Conservation (phyloP, 345 rosid species). For the Lepidium didymum region DNA sequence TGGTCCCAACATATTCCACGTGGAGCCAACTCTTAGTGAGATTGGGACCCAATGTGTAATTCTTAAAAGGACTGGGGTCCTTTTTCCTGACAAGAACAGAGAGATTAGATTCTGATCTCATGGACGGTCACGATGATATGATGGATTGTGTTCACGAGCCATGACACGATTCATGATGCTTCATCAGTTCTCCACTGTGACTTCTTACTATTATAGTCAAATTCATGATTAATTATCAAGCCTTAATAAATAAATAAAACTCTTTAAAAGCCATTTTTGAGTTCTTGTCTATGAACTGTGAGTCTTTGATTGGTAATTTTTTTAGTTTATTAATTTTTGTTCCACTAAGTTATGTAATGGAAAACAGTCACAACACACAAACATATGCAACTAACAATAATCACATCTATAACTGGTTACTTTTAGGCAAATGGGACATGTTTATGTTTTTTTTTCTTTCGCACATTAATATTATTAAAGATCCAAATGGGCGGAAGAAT, state of each 20-base stretch:
- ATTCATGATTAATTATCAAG: not conserved
- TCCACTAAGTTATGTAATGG: not conserved
- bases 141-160: slow-evolving; percentile 24
- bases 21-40: slow-evolving; percentile 6
- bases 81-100: slow-evolving; percentile 18
- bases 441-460: not conserved
- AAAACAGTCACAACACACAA: not conserved
- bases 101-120: slow-evolving; percentile 28
- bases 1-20: slow-evolving; percentile 12
- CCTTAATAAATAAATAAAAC: too few species aligned
- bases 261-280: slow-evolving; percentile 1
- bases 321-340: not conserved
- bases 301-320: not conserved
- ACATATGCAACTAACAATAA: not conserved
- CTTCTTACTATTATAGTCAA: slow-evolving; percentile 12
- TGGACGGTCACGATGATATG: slow-evolving; percentile 30
- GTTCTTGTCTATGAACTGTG: not conserved
- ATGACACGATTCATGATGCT: slow-evolving; percentile 33
- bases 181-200: slow-evolving; percentile 5
- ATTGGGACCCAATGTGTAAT: slow-evolving; percentile 13
- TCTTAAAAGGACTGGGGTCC: slow-evolving; percentile 12
- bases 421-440: not conserved
- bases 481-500: too few species aligned
- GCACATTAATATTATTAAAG: too few species aligned
- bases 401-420: not conserved